A percentile compares a stretch with the other conserved stretches of the same genome.
Conservation (phyloP, 768 basidiomycete species). For the Lanmaoa rubissima region DNA sequence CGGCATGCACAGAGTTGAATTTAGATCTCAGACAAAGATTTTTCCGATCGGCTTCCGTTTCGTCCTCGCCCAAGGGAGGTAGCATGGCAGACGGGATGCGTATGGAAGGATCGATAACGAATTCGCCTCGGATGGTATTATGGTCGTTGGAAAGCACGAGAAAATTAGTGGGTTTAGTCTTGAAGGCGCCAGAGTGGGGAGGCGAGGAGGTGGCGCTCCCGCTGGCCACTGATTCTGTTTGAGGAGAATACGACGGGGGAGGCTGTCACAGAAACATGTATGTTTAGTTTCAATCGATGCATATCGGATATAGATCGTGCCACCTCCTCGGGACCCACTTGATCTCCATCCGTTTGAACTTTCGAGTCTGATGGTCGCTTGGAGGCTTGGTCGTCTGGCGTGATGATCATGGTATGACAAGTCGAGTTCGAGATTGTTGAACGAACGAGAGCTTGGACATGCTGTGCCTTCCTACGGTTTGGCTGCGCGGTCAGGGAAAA, state of each 20-base stretch:
- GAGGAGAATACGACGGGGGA: slow-evolving; percentile 25
- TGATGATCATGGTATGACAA: slow-evolving; percentile 4
- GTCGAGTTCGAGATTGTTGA: not conserved
- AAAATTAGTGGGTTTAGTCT: slow-evolving; percentile 29
- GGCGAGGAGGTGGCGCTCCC: not conserved
- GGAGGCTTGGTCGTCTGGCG: not conserved
- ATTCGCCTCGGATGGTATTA: slow-evolving; percentile 27
- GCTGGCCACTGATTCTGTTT: not conserved
- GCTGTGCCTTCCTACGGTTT: not conserved
- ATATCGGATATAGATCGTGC: not conserved
- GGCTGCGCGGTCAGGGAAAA: not conserved
- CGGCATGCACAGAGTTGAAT: slow-evolving; percentile 37
- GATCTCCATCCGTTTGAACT: not conserved
- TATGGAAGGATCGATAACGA: slow-evolving; percentile 44
- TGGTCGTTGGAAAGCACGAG: slow-evolving; percentile 13
- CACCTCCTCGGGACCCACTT: slow-evolving; percentile 6
- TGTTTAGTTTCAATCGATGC: not conserved
- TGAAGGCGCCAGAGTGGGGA: slow-evolving; percentile 12
- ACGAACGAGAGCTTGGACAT: not conserved
- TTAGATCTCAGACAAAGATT: slow-evolving; percentile 38
- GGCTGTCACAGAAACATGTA: slow-evolving; percentile 5
- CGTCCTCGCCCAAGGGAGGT: slow-evolving; percentile 35
- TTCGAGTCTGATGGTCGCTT: not conserved
- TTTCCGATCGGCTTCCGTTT: slow-evolving; percentile 39
- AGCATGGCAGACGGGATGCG: slow-evolving; percentile 39